Base-by-base conservation (phyloP, 352 stramenopile genomes). In the Phytophthora ramorum region DNA sequence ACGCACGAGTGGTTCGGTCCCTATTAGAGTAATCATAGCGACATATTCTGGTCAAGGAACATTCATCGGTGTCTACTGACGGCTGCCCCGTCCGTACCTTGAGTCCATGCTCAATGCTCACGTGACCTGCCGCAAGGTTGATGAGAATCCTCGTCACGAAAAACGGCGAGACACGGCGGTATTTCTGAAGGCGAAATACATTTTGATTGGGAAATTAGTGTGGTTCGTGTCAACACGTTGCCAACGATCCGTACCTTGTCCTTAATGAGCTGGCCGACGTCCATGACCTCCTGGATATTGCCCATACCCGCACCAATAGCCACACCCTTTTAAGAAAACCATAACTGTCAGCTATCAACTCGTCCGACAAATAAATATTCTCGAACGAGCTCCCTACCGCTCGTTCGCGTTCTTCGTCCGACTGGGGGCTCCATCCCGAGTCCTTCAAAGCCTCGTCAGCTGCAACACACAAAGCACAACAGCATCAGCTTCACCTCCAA, bases 1-100 rank as follows among this genome's bases (percentile, higher is more conserved):
- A 97, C 92, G 56, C 98, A 93, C 52, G 95, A 96, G 73, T 99
- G 98, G 66, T 99, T 99, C 5, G 98, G 98, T 35, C 98, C 98
- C 82, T 95, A 51, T 6, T 10, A 12, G 0, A 34, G 28, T 7
- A 34, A 12, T 16, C 7, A 10, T 26, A 50, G 22, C 34, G 34
- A 38, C 28, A 17, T 17, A 22, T 44, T 22, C 4, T 12, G 1
- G 14, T 44, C n/a, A 44, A 20, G 2, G 20, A 5, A 44, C n/a
- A 20, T 19, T 40, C 12, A 43, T 43, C 13, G 0, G 37, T 16
- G n/a, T 44, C 7, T 44, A 44, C 38, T 13, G 38, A 19, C 10
- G 17, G 17, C 9, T 5, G 28, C 9, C 37, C 38, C 8, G n/a
- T 20, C 3, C 2, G 16, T 13, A 91, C 86, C 81, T 97, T 94